Evolutionary conservation across 495 filamentous ascomycete species (phyloP).

Genomic region (Antarctomyces pellizariae): DNA sequence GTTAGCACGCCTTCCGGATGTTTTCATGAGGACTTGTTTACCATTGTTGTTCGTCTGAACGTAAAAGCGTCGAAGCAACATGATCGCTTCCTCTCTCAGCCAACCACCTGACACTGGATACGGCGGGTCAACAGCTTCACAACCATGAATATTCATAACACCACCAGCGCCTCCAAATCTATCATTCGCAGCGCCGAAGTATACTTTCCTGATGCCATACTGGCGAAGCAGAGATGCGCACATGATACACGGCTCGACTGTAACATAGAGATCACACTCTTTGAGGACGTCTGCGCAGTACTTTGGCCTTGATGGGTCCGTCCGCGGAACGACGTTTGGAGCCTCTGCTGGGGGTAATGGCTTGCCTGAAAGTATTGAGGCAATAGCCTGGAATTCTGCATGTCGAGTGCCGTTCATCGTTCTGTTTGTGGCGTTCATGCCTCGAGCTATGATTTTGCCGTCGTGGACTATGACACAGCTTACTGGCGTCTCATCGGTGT

Average conservation of each 20-base stretch:
- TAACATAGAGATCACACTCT: slow-evolving; percentile 74
- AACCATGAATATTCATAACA: slow-evolving; percentile 58
- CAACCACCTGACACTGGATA: slow-evolving; percentile 65
- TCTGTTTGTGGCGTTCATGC: slow-evolving; percentile 91
- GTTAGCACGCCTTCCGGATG: too few relatives aligned
- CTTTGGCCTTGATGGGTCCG: not conserved
- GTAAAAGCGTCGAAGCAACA: slow-evolving; percentile 78
- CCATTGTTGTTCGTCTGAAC: slow-evolving; percentile 63
- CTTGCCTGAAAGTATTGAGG: slow-evolving; percentile 26
- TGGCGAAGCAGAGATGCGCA: slow-evolving; percentile 84
- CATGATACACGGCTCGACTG: slow-evolving; percentile 96
- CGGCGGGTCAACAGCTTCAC: slow-evolving; percentile 33
- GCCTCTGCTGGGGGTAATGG: slow-evolving; percentile 8
- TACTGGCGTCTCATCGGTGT: slow-evolving; percentile 73
- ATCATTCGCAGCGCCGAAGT: slow-evolving; percentile 87
- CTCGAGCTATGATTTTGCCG: slow-evolving; percentile 49
- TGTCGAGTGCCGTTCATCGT: slow-evolving; percentile 75
- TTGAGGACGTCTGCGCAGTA: slow-evolving; percentile 27
- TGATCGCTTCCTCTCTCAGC: slow-evolving; percentile 71
- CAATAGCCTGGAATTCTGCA: slow-evolving; percentile 77
- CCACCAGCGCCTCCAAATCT: slow-evolving; percentile 90
- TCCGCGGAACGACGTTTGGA: not conserved
- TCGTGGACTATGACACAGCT: slow-evolving; percentile 78
- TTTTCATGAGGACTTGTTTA: not conserved
- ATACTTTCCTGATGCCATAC: slow-evolving; percentile 57